phyloP scores from a whole-genome alignment of 345 rosid genomes.

The Euphorbia peplus region DNA sequence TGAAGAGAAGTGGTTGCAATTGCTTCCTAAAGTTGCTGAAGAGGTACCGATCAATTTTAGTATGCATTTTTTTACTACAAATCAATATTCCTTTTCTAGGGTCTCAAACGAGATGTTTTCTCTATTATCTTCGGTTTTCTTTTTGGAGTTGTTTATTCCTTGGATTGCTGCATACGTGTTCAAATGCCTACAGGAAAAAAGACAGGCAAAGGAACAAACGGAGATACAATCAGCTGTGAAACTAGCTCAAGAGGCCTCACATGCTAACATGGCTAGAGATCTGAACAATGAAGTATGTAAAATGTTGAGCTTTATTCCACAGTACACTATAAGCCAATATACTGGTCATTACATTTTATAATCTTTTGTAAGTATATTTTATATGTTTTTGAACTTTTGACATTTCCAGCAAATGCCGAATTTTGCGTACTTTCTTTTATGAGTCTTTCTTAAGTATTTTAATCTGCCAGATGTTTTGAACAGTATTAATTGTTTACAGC shows the following conservation, averaged over 20 bases:
- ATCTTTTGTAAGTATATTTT: not conserved
- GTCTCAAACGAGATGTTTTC: not conserved
- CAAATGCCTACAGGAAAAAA: constrained; percentile 53
- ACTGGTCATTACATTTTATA: not conserved
- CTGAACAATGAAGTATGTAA: constrained; percentile 58
- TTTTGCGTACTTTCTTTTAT: not conserved
- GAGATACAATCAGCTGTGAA: constrained; percentile 58
- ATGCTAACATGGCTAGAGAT: constrained; percentile 67
- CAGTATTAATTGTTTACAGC: constrained; percentile 40
- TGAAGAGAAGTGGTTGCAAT: constrained; percentile 84
- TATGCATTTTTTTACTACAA: not conserved
- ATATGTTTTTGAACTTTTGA: not conserved
- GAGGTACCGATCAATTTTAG: constrained; percentile 35
- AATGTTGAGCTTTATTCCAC: not conserved
- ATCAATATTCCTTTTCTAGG: constrained; percentile 7
- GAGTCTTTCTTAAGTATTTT: not conserved
- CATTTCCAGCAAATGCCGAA: not conserved
- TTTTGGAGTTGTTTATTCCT: not conserved
- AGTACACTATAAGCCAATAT: constrained; percentile 4
- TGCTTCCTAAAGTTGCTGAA: constrained; percentile 76
- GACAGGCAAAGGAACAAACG: constrained; percentile 59
- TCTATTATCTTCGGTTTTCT: not conserved
- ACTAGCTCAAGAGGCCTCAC: constrained; percentile 70
- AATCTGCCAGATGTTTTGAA: not conserved
- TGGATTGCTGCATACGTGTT: not conserved